A percentile compares a stretch with the other conserved stretches of the same genome.
Evolutionary conservation across 371 early-diverging fungal genomes (phyloP).

Genomic region (Blakeslea trispora): DNA sequence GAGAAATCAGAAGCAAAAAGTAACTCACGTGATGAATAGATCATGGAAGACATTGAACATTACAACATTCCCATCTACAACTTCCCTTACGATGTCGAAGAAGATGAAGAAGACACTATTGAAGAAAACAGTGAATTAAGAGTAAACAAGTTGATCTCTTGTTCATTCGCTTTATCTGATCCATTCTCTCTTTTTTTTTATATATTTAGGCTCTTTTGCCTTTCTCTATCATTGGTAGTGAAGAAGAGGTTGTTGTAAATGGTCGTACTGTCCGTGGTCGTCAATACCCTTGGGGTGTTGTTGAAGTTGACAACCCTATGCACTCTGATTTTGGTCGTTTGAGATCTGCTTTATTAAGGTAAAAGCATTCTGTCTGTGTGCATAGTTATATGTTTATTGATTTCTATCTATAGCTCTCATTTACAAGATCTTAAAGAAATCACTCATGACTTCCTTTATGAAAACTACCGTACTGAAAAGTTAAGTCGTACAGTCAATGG

Average conservation of each 20-base stretch:
- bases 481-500: constrained; percentile 71
- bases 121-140: constrained; percentile 95
- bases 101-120: constrained; percentile 91
- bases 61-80: constrained; percentile 92
- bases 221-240: constrained; percentile 96
- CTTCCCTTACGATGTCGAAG: constrained; percentile 77
- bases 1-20: too few species aligned
- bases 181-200: too few species aligned
- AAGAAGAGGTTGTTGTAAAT: constrained; percentile 85
- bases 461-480: constrained; percentile 92
- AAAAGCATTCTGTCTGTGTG: constrained; percentile 4
- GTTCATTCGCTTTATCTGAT: too few species aligned
- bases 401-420: constrained; percentile 67
- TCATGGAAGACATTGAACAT: constrained; percentile 92
- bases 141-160: constrained; percentile 36
- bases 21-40: constrained; percentile 31
- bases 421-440: constrained; percentile 91
- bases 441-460: constrained; percentile 85
- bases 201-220: constrained; percentile 85
- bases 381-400: constrained; percentile 8
- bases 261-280: constrained; percentile 87
- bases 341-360: constrained; percentile 86
- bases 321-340: constrained; percentile 98
- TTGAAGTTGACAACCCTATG: constrained; percentile 88
- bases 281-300: constrained; percentile 99